Evolutionary conservation across 2,329 filamentous ascomycete species (phyloP).

Genomic region (Colletotrichum endophyticum): DNA sequence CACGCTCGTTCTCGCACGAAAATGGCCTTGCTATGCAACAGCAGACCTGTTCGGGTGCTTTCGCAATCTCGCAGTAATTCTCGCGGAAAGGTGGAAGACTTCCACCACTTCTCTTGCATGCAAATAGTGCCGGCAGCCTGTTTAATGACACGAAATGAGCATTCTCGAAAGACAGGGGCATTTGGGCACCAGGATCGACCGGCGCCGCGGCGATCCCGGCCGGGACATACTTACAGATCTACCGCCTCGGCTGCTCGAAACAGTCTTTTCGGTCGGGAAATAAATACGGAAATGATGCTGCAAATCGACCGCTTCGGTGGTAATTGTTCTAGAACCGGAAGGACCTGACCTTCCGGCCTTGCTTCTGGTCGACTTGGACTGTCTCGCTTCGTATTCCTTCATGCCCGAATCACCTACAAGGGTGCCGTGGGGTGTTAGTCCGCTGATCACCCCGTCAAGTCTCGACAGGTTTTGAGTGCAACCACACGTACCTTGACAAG

Average conservation of each 20-base stretch:
- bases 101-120: slow-evolving; percentile 75
- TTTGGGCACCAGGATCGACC: slow-evolving; percentile 15
- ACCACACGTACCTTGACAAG: slow-evolving; percentile 53
- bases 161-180: not conserved
- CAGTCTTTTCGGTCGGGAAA: slow-evolving; percentile 78
- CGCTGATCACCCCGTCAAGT: not conserved
- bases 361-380: slow-evolving; percentile 33
- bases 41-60: slow-evolving; percentile 71
- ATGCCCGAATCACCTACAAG: slow-evolving; percentile 45
- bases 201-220: slow-evolving; percentile 6
- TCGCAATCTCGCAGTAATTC: slow-evolving; percentile 76
- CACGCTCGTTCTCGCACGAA: slow-evolving; percentile 42
- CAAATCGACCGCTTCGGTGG: slow-evolving; percentile 23
- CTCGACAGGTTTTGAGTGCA: slow-evolving; percentile 4
- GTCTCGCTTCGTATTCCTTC: slow-evolving; percentile 48
- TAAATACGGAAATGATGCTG: slow-evolving; percentile 72
- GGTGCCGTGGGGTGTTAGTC: not conserved
- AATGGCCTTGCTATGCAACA: slow-evolving; percentile 88
- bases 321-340: not conserved
- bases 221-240: slow-evolving; percentile 46
- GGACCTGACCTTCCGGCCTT: slow-evolving; percentile 19
- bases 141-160: slow-evolving; percentile 12
- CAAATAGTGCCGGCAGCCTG: slow-evolving; percentile 84
- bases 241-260: slow-evolving; percentile 68
- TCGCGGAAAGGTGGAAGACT: slow-evolving; percentile 71